These are phyloP conservation scores for Eucalyptus caleyi DNA, from an alignment of 345 rosid genomes.

Conservation along the genomic window DNA sequence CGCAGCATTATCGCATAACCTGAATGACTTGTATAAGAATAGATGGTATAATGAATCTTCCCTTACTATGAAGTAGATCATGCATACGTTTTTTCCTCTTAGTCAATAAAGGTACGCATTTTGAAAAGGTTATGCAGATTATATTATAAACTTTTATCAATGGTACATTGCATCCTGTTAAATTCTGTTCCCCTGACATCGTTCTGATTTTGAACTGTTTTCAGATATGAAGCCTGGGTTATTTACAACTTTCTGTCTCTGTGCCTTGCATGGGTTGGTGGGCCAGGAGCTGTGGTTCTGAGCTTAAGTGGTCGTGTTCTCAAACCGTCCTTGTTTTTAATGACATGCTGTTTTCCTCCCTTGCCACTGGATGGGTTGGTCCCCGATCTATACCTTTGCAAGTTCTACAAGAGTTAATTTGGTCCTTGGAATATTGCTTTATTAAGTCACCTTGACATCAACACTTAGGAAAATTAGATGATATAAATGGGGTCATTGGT, in stretches of 20 bases:
- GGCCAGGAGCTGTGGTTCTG: slow-evolving; percentile 90
- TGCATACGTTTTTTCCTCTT: not conserved
- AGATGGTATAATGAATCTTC: not conserved
- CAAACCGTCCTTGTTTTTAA: slow-evolving; percentile 72
- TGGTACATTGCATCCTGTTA: not conserved
- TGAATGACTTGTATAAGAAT: not conserved
- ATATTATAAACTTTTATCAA: not conserved
- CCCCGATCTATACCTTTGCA: not conserved
- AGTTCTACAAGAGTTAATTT: not conserved
- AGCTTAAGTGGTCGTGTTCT: slow-evolving; percentile 80
- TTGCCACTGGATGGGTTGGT: slow-evolving; percentile 86
- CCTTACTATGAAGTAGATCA: not conserved
- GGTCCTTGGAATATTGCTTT: not conserved
- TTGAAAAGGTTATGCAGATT: not conserved
- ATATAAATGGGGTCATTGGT: not conserved
- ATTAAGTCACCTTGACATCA: not conserved
- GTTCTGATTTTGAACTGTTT: slow-evolving; percentile 1
- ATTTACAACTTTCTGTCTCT: slow-evolving; percentile 84
- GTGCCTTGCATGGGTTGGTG: slow-evolving; percentile 99
- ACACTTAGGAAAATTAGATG: not conserved
- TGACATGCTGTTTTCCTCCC: slow-evolving; percentile 94
- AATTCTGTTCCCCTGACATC: not conserved
- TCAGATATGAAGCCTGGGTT: slow-evolving; percentile 99
- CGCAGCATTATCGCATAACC: not conserved
- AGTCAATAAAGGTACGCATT: not conserved